Evolutionary conservation across 257 asterid species (phyloP), one percentile per base, ranked within the genome.

Genomic region (Penstemon davidsonii): DNA sequence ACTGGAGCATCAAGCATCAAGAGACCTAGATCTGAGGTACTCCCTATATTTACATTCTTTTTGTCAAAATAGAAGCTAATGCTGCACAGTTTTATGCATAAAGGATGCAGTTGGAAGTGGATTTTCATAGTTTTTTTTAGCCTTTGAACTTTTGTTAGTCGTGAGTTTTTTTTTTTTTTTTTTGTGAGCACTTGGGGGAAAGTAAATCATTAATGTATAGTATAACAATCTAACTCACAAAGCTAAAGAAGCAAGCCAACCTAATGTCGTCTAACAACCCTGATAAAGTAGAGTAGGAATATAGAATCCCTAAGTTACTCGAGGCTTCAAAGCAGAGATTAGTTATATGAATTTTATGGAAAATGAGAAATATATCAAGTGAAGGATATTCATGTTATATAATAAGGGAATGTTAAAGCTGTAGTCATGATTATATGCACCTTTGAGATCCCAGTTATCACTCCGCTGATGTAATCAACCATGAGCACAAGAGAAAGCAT

Each of bases 11-110:
- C 96, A 25, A 73, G 78, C 54, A 50, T 72, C 58, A 83, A 81
- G 77, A 79, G 82, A 79, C 85, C 94, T 60, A 81, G 81, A 59
- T 55, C 67, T 71, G 91, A 85, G 95, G 95, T 90, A 78, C 78
- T 66, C 39, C 69, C 62, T 44, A 8, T 55, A 43, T 62, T 61
- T 47, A 36, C 73, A 62, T 64, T 52, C n/a, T 62, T 61, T 60
- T 39, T 70, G 11, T 76, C 33, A 25, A 69, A 58, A 43, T 64
- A 52, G 44, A 55, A 44, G 66, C 60, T 51, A 67, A 51, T 57
- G 12, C 19, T 61, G 10, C 47, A 50, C 60, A 33, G 64, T 45
- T 19, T 13, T 25, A 44, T 63, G 50, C 19, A 49, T 49, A 38
- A 37, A 42, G 12, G 40, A 56, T 12, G 64, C 41, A 56, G 36